Evolutionary conservation across 306 rosid genomes (phyloP), one percentile per base, ranked within the genome.

Genomic region (Prunus davidiana): DNA sequence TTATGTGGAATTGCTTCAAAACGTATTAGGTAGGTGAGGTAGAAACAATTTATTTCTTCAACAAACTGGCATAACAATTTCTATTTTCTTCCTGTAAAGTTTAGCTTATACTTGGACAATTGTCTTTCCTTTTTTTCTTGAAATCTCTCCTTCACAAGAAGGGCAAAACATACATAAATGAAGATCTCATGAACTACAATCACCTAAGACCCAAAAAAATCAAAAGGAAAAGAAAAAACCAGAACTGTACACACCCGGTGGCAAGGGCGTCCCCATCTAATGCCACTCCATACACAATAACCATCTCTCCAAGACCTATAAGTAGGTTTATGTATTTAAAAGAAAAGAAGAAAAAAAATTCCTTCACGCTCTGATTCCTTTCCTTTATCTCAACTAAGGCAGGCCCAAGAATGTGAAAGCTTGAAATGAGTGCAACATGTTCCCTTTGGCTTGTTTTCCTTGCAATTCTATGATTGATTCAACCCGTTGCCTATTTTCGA

Each of bases 221-320:
- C 41, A 34, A 63, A 46, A 9, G 57, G 72, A 64, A 78, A 75
- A 73, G 52, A 24, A 79, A 22, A 63, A 38, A 64, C 62, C 55
- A 71, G 64, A 74, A 78, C 88, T 87, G 81, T 87, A 88, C 90
- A 89, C 86, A 80, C 77, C 61, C 64, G 72, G 76, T 46, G 70
- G 82, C 79, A 76, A 74, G 51, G 78, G 75, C 76, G 79, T 74
- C 79, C 80, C 77, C 67, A 69, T 58, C 75, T 54, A 76, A n/a
- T 73, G 77, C 83, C 86, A 76, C 78, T 73, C 76, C 80, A 84
- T 69, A 66, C 86, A 79, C 87, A 85, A 83, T 55, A 68, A 69
- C 57, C 84, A 67, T 82, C 64, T 67, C 80, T 79, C 87, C 85
- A 85, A 57, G 77, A 87, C 77, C 91, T 87, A 80, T 79, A 84